Evolutionary conservation across 495 filamentous ascomycete genomes (phyloP), one percentile per base, ranked within the genome.

Genomic region (Hypoxylon crocopeplum): DNA sequence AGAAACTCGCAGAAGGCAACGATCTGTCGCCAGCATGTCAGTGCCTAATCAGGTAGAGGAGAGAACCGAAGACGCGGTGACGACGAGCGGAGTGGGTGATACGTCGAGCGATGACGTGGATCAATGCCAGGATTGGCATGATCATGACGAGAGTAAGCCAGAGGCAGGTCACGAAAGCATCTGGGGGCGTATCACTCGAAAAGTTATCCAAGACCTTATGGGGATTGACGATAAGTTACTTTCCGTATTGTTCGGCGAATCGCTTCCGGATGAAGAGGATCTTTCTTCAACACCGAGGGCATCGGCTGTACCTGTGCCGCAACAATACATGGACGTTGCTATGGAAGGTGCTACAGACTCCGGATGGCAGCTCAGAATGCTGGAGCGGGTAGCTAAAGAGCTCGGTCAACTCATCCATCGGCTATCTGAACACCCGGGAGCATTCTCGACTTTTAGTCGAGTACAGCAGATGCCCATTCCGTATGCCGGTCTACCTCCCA

Each of bases 181-280:
- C 52, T 93, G 89, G 91, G 84, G 84, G 47, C 82, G 86, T 2
- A 84, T 97, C 37, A 96, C 93, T 3, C 84, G 90, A 44, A 88
- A 87, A 64, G 88, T 97, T 13, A 92, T 98, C 39, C 83, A 84
- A 17, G 92, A 96, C 69, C 73, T 98, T 34, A 88, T 98, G 68
- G 92, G 95, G 2, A 91, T 98, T 45, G 92, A 98, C 58, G 92
- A 97, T 55, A 80, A 82, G 29, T 74, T 93, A 24, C 83, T 98
- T 5, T 88, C 88, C 1, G 84, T 97, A 19, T 84, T 98, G 4
- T 91, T 97, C 53, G 94, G 94, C 2, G 94, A 97, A 73, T 77
- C 83, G 8, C 74, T 98, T 22, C 86, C 88, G 7, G 78, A 79
- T 22, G 85, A 88, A 19, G 70, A 75, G 57, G 71, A 76, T 34